phyloP scores from a whole-genome alignment of 257 asterid species.

The Coffea eugenioides region DNA sequence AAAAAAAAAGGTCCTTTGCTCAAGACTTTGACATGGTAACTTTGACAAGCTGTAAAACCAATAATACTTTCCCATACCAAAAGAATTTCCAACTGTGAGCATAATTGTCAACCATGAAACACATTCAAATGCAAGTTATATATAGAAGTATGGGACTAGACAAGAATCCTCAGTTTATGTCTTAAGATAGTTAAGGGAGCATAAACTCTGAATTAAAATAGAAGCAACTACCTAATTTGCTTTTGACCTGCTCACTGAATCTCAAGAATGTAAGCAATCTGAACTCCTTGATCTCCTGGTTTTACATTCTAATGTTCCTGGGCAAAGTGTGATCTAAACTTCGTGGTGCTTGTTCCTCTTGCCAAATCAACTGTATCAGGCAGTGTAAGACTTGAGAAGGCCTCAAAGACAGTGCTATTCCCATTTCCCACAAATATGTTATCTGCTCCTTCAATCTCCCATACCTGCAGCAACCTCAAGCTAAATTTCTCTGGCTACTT shows the following conservation, averaged over 20 bases:
- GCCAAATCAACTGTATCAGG: background rate
- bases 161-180: background rate
- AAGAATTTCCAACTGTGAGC: background rate
- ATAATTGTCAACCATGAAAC: background rate
- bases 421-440: background rate
- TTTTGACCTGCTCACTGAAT: background rate
- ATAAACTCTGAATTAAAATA: background rate
- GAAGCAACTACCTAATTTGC: background rate
- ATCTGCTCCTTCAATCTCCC: background rate
- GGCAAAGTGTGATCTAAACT: background rate
- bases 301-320: background rate
- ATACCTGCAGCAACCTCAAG: slow-evolving; percentile 1
- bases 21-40: too few relatives aligned
- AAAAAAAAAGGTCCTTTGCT: too few relatives aligned
- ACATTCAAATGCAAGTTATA: background rate
- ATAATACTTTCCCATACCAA: background rate
- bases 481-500: background rate
- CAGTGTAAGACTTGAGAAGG: background rate
- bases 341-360: background rate
- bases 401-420: background rate
- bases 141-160: background rate
- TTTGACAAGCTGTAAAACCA: background rate
- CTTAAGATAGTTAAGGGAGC: background rate
- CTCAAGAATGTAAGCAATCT: background rate
- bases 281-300: background rate